Percentiles rank a stretch among this genome's conserved stretches.
These are phyloP conservation scores for Penicillium sp. DNA, from an alignment of 2,329 filamentous ascomycete genomes.

Conservation along the genomic window DNA sequence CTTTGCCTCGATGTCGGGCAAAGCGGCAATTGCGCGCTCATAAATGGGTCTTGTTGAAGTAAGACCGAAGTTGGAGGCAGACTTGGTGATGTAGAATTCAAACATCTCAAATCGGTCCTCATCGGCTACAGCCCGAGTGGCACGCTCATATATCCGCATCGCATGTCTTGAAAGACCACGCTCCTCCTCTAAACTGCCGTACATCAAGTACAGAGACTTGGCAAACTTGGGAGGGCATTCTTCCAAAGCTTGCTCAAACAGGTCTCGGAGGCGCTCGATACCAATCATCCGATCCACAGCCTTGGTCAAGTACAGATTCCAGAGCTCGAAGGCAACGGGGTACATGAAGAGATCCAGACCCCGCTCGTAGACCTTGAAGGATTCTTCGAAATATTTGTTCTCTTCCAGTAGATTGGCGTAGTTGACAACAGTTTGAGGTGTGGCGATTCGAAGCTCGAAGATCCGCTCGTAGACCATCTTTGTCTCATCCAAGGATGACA, in stretches of 20 bases:
- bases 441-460: slow-evolving; percentile 96
- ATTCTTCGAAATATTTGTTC: slow-evolving; percentile 92
- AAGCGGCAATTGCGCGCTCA: slow-evolving; percentile 89
- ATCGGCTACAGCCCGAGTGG: slow-evolving; percentile 89
- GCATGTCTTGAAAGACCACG: slow-evolving; percentile 90
- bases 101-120: slow-evolving; percentile 97
- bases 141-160: slow-evolving; percentile 98
- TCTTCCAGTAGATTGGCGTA: slow-evolving; percentile 96
- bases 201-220: slow-evolving; percentile 96
- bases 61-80: slow-evolving; percentile 94
- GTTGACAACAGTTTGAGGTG: slow-evolving; percentile 97
- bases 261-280: slow-evolving; percentile 88
- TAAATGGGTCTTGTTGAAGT: slow-evolving; percentile 95
- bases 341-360: slow-evolving; percentile 98
- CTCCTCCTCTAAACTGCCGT: slow-evolving; percentile 95
- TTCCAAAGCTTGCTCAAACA: slow-evolving; percentile 96
- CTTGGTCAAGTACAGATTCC: slow-evolving; percentile 97
- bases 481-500: slow-evolving; percentile 86
- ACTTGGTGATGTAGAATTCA: slow-evolving; percentile 99
- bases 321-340: slow-evolving; percentile 95
- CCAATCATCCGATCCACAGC: slow-evolving; percentile 94
- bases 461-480: slow-evolving; percentile 95
- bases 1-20: slow-evolving; percentile 89
- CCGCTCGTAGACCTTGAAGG: slow-evolving; percentile 95
- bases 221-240: slow-evolving; percentile 94